Base-by-base conservation (phyloP, 2,329 filamentous ascomycete genomes). In the Ceratocystis harringtonii region DNA sequence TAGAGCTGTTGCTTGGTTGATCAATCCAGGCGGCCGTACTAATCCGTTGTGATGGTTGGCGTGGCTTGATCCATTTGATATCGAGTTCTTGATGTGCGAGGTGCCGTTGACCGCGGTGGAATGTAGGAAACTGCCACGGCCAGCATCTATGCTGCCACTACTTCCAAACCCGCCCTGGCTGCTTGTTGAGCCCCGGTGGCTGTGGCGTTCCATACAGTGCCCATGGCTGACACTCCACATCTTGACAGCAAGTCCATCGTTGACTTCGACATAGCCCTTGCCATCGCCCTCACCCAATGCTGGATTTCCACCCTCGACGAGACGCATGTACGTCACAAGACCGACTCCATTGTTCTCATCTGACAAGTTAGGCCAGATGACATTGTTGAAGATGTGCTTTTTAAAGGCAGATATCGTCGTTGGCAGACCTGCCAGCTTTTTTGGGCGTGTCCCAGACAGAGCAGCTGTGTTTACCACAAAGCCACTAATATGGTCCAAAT, bases 311-410 rank as follows among this genome's bases (percentile, higher is more conserved):
- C 92, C 92, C 72, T 96, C 92, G 4, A 90, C 86, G 8, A 99
- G 79, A 17, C 94, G 84, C 73, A 91, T 86, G 70, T 95, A 97
- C 0, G 90, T 96, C 43, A 99, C 85, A 32, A 99, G 81, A 0
- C 94, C 94, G 3, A 92, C 92, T 28, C 94, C 94, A 43, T 92
- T 91, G 73, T 96, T 94, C 76, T 99, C 94, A 72, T 99, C 92
- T 0, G 90, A 95, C 48, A 99, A 77, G 70, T 99, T 99, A 0
- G 94, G 94, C 94, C 94, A 99, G 64, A 97, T 95, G 66, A 96
- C 79, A 72, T 96, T 95, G 75, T 99, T 99, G 78, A 99, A 99
- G 67, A 99, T 90, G 75, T 99, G 92, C 0, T 80, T 85, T 74
- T 96, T 97, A 75, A 99, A 86, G 0, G 92, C 92, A 58, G 90